These are phyloP conservation scores for Prunus kanzakura DNA, from an alignment of 306 rosid genomes.

Conservation along the genomic window DNA sequence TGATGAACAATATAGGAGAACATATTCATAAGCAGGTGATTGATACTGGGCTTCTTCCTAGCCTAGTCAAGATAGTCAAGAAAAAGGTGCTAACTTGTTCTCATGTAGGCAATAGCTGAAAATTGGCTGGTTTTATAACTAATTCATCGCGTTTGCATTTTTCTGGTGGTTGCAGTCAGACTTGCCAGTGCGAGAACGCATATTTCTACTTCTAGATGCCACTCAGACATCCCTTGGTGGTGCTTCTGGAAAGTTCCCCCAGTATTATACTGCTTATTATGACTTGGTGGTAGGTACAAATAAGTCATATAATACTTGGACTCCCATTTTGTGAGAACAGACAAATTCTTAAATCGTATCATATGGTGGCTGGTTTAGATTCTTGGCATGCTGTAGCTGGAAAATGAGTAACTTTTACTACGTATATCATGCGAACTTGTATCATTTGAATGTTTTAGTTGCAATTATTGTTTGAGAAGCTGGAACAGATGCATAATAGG, in stretches of 20 bases:
- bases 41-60: conserved; percentile 68
- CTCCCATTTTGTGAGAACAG: neutral
- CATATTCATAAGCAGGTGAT: conserved; percentile 79
- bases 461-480: neutral
- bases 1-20: conserved; percentile 95
- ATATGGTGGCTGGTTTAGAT: neutral
- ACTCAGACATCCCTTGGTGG: conserved; percentile 97
- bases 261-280: conserved; percentile 81
- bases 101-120: neutral
- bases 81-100: conserved; percentile 61
- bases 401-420: neutral
- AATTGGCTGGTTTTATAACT: conserved; percentile 3
- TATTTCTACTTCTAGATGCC: conserved; percentile 92
- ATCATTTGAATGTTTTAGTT: neutral
- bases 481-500: neutral
- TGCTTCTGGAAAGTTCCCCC: conserved; percentile 91
- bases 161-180: conserved; percentile 64
- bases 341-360: neutral
- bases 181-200: conserved; percentile 77
- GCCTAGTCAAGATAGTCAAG: conserved; percentile 90
- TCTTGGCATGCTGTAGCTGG: neutral
- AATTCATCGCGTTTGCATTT: conserved; percentile 2
- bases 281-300: conserved; percentile 83
- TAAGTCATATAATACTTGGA: neutral
- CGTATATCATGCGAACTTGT: neutral